Conservation (phyloP, 164 flowering plant species). For the Kingdonia uniflora region DNA sequence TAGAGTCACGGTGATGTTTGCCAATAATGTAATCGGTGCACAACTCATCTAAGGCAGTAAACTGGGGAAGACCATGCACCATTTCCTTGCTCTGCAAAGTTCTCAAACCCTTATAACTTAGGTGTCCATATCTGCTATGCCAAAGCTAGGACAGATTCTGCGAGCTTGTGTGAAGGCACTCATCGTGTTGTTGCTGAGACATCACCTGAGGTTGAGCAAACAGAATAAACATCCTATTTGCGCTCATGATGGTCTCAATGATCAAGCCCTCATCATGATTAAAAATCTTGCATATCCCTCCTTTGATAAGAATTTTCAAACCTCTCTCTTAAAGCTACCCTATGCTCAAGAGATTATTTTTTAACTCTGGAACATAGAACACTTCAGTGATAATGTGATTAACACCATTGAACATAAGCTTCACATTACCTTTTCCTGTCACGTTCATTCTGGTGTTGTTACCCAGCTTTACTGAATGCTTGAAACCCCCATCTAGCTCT, state of each 20-base stretch:
- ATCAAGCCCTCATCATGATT: no score
- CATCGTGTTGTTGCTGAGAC: background rate
- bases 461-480: no score
- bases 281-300: no score
- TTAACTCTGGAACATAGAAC: slow-evolving; percentile 2
- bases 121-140: slow-evolving; percentile 1
- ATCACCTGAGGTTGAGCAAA: background rate
- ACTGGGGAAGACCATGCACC: background rate
- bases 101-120: background rate
- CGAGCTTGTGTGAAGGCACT: background rate
- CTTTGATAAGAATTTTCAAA: slow-evolving; percentile 1
- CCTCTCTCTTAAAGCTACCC: slow-evolving; percentile 7
- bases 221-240: slow-evolving; percentile 11
- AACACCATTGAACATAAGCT: no score
- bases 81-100: background rate
- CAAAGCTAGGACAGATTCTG: background rate
- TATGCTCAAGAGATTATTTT: background rate
- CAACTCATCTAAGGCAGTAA: background rate
- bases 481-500: no score
- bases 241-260: no score
- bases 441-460: no score
- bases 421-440: no score
- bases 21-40: slow-evolving; percentile 1
- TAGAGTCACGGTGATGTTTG: slow-evolving; percentile 1
- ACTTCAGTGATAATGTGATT: no score